phyloP scores from a whole-genome alignment of 768 basidiomycete genomes.

The Pluteus cervinus region DNA sequence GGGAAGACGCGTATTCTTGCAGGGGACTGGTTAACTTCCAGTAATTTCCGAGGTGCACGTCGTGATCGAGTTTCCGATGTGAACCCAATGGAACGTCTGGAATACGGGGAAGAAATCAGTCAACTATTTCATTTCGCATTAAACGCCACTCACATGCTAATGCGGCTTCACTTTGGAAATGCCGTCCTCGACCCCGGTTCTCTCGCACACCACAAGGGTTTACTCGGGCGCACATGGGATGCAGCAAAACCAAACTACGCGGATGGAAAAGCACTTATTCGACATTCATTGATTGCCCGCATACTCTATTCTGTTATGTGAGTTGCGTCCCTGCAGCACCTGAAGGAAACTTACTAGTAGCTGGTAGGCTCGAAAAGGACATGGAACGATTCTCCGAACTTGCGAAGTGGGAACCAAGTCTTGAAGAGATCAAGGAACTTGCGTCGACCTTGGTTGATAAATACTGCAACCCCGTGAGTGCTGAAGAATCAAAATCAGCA shows the following conservation, averaged over 20 bases:
- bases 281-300: constrained; percentile 21
- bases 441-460: too few species aligned
- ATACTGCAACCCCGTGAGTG: too few species aligned
- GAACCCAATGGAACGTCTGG: constrained; percentile 14
- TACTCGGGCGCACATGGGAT: constrained; percentile 19
- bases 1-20: constrained; percentile 13
- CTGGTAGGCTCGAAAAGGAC: too few species aligned
- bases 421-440: too few species aligned
- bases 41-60: constrained; percentile 16
- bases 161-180: constrained; percentile 17
- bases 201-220: constrained; percentile 17
- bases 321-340: too few species aligned
- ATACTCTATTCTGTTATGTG: constrained; percentile 18
- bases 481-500: too few species aligned
- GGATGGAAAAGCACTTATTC: constrained; percentile 19
- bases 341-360: too few species aligned
- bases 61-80: constrained; percentile 17
- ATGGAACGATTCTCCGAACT: too few species aligned
- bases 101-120: constrained; percentile 17
- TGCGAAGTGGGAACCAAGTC: too few species aligned
- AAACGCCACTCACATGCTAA: constrained; percentile 16
- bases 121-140: constrained; percentile 20
- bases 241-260: constrained; percentile 22
- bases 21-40: constrained; percentile 24
- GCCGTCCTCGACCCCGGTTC: constrained; percentile 17